phyloP scores from a whole-genome alignment of 129 eudicot species.

The Artemisia tridentata region DNA sequence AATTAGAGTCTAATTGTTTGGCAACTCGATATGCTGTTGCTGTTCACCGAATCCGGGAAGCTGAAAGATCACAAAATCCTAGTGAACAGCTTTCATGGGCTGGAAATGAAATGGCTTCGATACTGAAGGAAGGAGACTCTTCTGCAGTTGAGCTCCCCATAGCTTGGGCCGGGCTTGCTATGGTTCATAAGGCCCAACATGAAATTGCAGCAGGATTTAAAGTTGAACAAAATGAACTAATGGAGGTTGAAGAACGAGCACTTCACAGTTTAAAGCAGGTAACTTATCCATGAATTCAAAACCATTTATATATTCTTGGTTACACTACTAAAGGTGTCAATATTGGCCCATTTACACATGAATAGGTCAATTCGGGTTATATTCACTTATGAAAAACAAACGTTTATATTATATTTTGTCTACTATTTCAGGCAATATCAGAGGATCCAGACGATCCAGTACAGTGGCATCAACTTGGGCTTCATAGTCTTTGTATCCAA shows the following conservation, averaged over 20 bases:
- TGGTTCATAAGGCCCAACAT: constrained; percentile 92
- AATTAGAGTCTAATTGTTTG: constrained; percentile 92
- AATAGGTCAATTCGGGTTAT: neutral
- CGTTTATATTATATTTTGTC: neutral
- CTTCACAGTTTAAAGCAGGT: constrained; percentile 82
- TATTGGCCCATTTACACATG: neutral
- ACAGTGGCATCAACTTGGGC: constrained; percentile 96
- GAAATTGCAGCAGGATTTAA: constrained; percentile 91
- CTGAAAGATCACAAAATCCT: constrained; percentile 92
- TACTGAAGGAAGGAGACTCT: constrained; percentile 83
- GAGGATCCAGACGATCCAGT: constrained; percentile 91
- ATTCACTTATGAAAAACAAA: neutral
- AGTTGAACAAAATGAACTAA: constrained; percentile 63
- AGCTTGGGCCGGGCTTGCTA: constrained; percentile 96
- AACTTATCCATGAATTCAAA: neutral
- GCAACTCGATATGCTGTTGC: constrained; percentile 91
- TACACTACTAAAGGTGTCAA: neutral
- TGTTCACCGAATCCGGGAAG: constrained; percentile 85
- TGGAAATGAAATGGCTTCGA: constrained; percentile 95
- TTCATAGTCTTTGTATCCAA: constrained; percentile 83
- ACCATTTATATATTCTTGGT: neutral
- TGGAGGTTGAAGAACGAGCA: constrained; percentile 83
- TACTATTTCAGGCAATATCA: constrained; percentile 66
- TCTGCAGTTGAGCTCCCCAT: constrained; percentile 63
- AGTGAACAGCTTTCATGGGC: constrained; percentile 97